Base-by-base conservation (phyloP, 345 rosid genomes). In the Theobroma cacao region DNA sequence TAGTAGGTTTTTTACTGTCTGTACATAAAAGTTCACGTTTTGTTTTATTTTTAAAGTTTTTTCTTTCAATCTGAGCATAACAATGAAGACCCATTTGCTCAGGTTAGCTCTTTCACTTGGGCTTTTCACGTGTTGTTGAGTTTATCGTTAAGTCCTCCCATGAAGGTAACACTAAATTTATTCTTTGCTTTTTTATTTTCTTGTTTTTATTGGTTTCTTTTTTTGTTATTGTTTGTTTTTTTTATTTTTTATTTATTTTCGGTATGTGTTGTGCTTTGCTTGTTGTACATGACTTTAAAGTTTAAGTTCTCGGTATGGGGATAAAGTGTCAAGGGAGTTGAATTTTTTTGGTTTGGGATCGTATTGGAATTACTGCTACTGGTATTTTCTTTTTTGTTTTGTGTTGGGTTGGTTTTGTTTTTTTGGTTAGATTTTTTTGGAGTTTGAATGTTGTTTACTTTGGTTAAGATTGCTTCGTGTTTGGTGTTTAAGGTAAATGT, bases 301-400 rank as follows among this genome's bases (percentile, higher is more conserved):
- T 47, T n/a, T 7, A 66, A 75, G 53, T 61, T 70, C 8, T 64
- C 28, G 14, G 14, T 74, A 50, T 71, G 77, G 56, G 50, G 73
- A 72, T 59, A 24, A 74, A 47, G n/a, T 14, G 77, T 74, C 63
- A 13, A 63, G 77, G 36, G 36, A n/a, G 38, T 41, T 3, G 59
- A 68, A 56, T 61, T 61, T 26, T 59, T n/a, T 20, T 84, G 67
- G 56, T 24, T 50, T 47, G 45, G 76, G 85, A 75, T 83, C 90
- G 74, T 85, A 63, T 74, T 24, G 73, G 83, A 79, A 79, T 81
- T 85, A 79, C 79, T 87, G 66, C 64, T 53, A 75, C 78, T 56
- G 1, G 52, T n/a, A 59, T 66, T 31, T n/a, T 64, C 38, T 63
- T 50, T 5, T 48, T 15, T 43, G 28, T 14, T 65, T 28, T 74